Conservation (phyloP, 495 filamentous ascomycete species). For the Oidiodendron maius region DNA sequence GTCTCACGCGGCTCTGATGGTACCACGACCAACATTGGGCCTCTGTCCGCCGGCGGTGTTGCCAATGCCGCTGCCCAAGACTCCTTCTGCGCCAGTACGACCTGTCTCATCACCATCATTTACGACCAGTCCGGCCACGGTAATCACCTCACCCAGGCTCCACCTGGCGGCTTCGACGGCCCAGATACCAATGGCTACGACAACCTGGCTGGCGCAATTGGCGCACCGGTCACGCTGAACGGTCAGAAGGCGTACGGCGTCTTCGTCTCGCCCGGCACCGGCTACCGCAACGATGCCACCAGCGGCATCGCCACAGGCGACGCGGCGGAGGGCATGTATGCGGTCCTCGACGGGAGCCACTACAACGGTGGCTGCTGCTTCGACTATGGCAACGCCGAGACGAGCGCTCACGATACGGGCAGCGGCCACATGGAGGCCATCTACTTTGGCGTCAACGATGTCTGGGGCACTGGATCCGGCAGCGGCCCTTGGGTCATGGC, state of each 20-base stretch:
- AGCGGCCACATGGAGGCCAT: too few relatives aligned
- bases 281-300: constrained; percentile 47
- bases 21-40: constrained; percentile 37
- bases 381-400: constrained; percentile 58
- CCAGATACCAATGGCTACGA: constrained; percentile 49
- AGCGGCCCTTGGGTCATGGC: constrained; percentile 56
- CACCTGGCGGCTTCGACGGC: constrained; percentile 43
- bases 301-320: constrained; percentile 47
- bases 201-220: constrained; percentile 46
- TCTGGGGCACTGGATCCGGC: constrained; percentile 46
- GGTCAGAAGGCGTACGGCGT: too few relatives aligned
- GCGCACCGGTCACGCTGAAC: constrained; percentile 51
- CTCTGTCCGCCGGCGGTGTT: constrained; percentile 43
- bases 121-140: constrained; percentile 55
- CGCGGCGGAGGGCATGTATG: constrained; percentile 51
- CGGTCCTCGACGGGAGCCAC: constrained; percentile 53
- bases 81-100: constrained; percentile 48
- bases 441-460: constrained; percentile 45
- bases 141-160: constrained; percentile 53
- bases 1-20: constrained; percentile 45
- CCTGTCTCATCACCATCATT: constrained; percentile 52
- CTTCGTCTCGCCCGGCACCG: constrained; percentile 48
- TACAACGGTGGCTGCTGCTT: constrained; percentile 55
- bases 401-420: constrained; percentile 45
- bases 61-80: constrained; percentile 52